Evolutionary conservation across 176 grass and related monocot genomes (phyloP).

Genomic region (Oryza glumipatula): DNA sequence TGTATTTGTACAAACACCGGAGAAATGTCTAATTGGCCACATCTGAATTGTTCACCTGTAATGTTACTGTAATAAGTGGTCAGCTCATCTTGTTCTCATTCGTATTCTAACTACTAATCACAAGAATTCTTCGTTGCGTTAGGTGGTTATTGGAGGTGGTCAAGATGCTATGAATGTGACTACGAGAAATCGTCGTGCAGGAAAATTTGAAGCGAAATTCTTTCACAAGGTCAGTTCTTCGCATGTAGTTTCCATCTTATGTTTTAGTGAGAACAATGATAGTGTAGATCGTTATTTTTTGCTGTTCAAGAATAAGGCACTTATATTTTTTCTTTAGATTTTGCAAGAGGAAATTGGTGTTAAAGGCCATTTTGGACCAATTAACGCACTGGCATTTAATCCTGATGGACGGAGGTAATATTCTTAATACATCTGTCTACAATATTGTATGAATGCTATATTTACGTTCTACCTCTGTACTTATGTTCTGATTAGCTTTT

Average conservation of each 20-base stretch:
- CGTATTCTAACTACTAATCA: too few relatives aligned
- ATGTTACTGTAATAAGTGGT: too few relatives aligned
- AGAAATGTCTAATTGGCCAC: too few relatives aligned
- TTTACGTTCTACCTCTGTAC: background rate
- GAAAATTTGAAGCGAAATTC: constrained; percentile 94
- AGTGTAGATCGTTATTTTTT: background rate
- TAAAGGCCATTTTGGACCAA: constrained; percentile 96
- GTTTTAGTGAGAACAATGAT: background rate
- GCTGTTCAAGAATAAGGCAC: constrained; percentile 2
- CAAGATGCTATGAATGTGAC: constrained; percentile 86
- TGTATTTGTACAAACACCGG: background rate
- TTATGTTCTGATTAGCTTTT: background rate
- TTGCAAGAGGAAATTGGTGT: constrained; percentile 94
- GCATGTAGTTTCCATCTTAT: background rate
- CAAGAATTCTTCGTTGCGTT: too few relatives aligned
- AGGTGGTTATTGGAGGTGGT: constrained; percentile 91
- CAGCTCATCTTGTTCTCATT: too few relatives aligned
- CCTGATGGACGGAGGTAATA: constrained; percentile 85
- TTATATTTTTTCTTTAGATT: constrained; percentile 50
- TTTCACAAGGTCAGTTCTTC: constrained; percentile 67
- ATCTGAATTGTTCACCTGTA: too few relatives aligned
- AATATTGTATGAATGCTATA: background rate
- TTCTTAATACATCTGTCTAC: background rate
- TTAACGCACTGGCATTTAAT: constrained; percentile 86
- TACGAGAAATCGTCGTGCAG: constrained; percentile 66